Evolutionary conservation across 1,139 yeast genomes (phyloP), one percentile per base, ranked within the genome.

Genomic region (Yamadazyma kanchanaburiensis): DNA sequence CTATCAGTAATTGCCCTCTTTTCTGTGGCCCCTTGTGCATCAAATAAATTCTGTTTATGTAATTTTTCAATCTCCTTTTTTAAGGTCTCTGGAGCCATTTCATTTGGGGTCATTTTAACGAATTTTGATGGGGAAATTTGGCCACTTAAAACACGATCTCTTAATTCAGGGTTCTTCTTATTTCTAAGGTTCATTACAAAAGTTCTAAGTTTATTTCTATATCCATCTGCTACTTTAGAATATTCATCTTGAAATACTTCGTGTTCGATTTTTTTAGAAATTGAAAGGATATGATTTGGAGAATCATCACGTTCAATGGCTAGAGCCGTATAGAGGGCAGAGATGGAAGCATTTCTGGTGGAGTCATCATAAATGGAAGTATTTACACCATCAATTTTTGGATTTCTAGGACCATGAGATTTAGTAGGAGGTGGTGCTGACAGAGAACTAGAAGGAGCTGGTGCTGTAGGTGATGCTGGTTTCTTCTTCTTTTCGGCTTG

Each of bases 21-120:
- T 49, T 89, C 94, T 7, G 87, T 88, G n/a, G 98, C 97, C 45
- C 96, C 96, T 60, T 87, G 96, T 3, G 98, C 98, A 54, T 91
- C 95, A 60, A 85, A 89, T 53, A 91, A 69, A 59, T 94, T 94
- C 56, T 86, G 83, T 53, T 85, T 83, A 51, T 85, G 87, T 46
- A 91, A 73, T 48, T 84, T 80, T 49, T 88, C 94, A 45, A 89
- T 72, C 53, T 88, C 94, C 54, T 83, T 76, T 60, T 84, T 86
- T 44, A 91, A 73, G 7, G 81, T 66, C 50, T 87, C 96, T 3
- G 96, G 95, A 0, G 97, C 97, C 80, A 91, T 74, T 43, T 91
- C 98, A 50, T 82, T 87, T 7, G 96, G 94, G 21, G 80, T 66
- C 95, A 94, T 89, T 25, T 62, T 74, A 32, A 83, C 81, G 45